These are phyloP conservation scores for Mortierella sp. DNA, from an alignment of 371 early-diverging fungal genomes.

Conservation along the genomic window DNA sequence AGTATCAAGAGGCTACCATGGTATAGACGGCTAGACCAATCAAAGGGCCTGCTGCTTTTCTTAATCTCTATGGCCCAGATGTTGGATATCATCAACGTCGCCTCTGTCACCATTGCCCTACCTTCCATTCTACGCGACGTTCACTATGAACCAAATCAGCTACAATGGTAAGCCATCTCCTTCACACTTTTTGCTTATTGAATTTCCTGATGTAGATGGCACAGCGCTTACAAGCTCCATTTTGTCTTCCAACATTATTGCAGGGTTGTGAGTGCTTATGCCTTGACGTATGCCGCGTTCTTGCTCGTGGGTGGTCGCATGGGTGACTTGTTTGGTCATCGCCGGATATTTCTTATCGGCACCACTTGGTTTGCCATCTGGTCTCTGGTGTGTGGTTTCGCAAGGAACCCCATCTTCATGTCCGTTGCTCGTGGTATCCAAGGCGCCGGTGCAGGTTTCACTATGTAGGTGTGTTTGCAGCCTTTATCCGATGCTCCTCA, in stretches of 20 bases:
- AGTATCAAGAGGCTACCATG: constrained; percentile 11
- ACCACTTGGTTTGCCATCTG: constrained; percentile 55
- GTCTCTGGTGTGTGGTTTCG: constrained; percentile 50
- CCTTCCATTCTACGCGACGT: constrained; percentile 50
- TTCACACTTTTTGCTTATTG: too few relatives aligned
- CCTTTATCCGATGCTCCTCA: too few relatives aligned
- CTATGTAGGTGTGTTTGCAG: constrained; percentile 19
- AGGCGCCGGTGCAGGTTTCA: constrained; percentile 61
- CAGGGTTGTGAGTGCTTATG: constrained; percentile 50
- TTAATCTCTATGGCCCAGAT: constrained; percentile 35
- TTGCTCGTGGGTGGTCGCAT: constrained; percentile 54
- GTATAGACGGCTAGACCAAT: constrained; percentile 19
- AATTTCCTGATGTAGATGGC: too few relatives aligned
- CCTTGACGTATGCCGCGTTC: constrained; percentile 56
- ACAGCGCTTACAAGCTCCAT: too few relatives aligned
- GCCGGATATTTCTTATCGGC: constrained; percentile 52
- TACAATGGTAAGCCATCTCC: constrained; percentile 42
- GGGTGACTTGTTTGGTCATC: constrained; percentile 58
- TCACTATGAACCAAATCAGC: constrained; percentile 32
- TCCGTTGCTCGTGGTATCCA: constrained; percentile 57
- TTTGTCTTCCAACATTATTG: not conserved
- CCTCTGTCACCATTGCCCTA: constrained; percentile 54
- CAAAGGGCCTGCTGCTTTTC: constrained; percentile 27
- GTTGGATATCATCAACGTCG: constrained; percentile 50
- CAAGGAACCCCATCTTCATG: constrained; percentile 53